Evolutionary conservation across 768 basidiomycete genomes (phyloP).

Genomic region (Gyrodon lividus): DNA sequence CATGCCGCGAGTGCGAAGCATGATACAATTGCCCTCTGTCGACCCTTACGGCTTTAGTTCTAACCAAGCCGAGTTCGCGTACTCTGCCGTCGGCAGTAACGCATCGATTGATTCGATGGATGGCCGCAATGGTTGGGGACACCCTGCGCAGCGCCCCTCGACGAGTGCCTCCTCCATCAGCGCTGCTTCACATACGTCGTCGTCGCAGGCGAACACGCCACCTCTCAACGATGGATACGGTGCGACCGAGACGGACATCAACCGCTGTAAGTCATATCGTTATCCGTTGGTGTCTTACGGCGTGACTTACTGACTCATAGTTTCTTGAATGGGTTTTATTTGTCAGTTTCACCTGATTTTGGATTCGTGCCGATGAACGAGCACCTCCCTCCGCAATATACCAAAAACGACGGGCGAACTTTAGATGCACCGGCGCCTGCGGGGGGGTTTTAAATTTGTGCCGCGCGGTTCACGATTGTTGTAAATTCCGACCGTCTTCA

Average conservation of each 20-base stretch:
- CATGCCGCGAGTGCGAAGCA: slow-evolving; percentile 76
- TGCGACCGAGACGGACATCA: slow-evolving; percentile 68
- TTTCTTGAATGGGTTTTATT: slow-evolving; percentile 32
- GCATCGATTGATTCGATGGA: slow-evolving; percentile 40
- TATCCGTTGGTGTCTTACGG: slow-evolving; percentile 30
- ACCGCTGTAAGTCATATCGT: slow-evolving; percentile 67
- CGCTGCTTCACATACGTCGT: slow-evolving; percentile 72
- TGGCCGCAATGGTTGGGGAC: slow-evolving; percentile 43
- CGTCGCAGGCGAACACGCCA: slow-evolving; percentile 80
- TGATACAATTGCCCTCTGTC: slow-evolving; percentile 77
- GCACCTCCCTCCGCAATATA: slow-evolving; percentile 64
- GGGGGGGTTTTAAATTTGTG: slow-evolving; percentile 31
- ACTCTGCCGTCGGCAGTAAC: slow-evolving; percentile 58
- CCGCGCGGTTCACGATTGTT: slow-evolving; percentile 26
- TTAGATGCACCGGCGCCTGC: slow-evolving; percentile 31
- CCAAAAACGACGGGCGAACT: slow-evolving; percentile 54
- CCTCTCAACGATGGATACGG: slow-evolving; percentile 66
- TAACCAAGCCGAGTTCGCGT: slow-evolving; percentile 79
- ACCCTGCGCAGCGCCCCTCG: slow-evolving; percentile 59
- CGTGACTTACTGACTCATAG: slow-evolving; percentile 47
- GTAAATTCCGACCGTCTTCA: slow-evolving; percentile 28
- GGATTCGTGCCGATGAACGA: slow-evolving; percentile 82
- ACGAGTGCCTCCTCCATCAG: slow-evolving; percentile 71
- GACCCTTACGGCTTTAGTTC: slow-evolving; percentile 65
- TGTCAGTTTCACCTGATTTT: slow-evolving; percentile 78